Conservation (phyloP, 2,329 filamentous ascomycete genomes). For the Aspergillus bombycis region DNA sequence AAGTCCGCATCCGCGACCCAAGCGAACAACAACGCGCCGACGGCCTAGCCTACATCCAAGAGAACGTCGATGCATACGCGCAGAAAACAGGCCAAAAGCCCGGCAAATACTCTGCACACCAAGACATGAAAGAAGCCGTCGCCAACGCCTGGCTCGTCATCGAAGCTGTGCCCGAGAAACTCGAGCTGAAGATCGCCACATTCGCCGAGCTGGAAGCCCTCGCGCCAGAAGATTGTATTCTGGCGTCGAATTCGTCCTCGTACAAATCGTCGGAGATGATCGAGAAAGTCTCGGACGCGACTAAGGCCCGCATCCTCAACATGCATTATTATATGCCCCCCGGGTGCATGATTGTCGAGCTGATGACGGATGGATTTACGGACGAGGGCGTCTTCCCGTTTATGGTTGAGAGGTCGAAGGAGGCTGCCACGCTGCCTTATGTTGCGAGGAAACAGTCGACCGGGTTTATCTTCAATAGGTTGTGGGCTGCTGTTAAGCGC, state of each 20-base stretch:
- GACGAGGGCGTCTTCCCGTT: constrained; percentile 49
- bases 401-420: constrained; percentile 42
- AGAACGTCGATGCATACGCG: constrained; percentile 6
- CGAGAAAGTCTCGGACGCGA: constrained; percentile 25
- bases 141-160: constrained; percentile 56
- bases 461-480: constrained; percentile 57
- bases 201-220: constrained; percentile 52
- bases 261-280: constrained; percentile 57
- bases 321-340: constrained; percentile 58
- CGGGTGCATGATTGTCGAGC: constrained; percentile 48
- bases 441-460: constrained; percentile 54
- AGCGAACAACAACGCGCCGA: constrained; percentile 33
- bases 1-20: constrained; percentile 30
- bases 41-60: constrained; percentile 30
- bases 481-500: constrained; percentile 61
- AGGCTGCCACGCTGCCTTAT: constrained; percentile 47
- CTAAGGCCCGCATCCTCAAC: constrained; percentile 50
- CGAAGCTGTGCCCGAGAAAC: constrained; percentile 56
- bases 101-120: constrained; percentile 27
- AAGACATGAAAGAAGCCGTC: constrained; percentile 46
- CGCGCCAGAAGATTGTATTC: constrained; percentile 50
- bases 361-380: constrained; percentile 57
- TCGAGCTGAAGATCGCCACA: constrained; percentile 52
- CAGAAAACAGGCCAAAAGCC: neutral
- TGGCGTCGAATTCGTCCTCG: constrained; percentile 57